Base-by-base conservation (phyloP, 352 stramenopile species). In the Phytophthora pistaciae region DNA sequence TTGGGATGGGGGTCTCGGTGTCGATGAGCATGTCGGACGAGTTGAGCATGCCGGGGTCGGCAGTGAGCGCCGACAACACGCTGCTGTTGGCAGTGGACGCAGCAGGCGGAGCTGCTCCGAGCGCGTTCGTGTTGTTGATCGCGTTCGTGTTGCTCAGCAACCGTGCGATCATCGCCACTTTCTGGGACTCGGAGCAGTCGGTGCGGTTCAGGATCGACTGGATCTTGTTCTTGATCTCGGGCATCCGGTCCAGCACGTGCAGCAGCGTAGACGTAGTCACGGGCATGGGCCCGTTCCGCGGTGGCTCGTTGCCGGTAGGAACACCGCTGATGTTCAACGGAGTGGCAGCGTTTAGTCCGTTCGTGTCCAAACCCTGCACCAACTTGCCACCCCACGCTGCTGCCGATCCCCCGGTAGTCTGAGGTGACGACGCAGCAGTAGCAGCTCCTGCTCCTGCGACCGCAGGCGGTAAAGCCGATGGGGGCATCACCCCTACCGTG, bases 161-260 rank as follows among this genome's bases (percentile, higher is more conserved):
- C 3, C 88, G 76, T 20, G 90, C 90, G 29, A 96, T 96, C 88
- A 96, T 94, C 13, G 88, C 89, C 56, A 96, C 90, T 60, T 96
- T 96, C 70, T 96, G 90, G 8, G 86, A 85, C 71, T 96, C 90
- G n/a, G 88, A 94, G 75, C 87, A 95, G 61, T 96, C 88, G 20
- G 69, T 85, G 13, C 90, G 88, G 63, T 95, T 94, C 23, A 96
- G 60, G 66, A 96, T 95, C 18, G 83, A 84, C 75, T 96, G 90
- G 64, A 96, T 96, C 80, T 96, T 93, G 79, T 93, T 88, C 84
- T 96, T 96, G 72, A 96, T 94, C 84, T 95, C 88, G 20, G 90
- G 90, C 88, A 95, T 94, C 6, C 87, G 85, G 57, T 96, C 90
- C 20, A 96, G 68, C 20, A 96, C 88, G 53, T 95, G 85, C 27